Evolutionary conservation across 495 filamentous ascomycete species (phyloP).

Genomic region (Hypomontagnella monticulosa): DNA sequence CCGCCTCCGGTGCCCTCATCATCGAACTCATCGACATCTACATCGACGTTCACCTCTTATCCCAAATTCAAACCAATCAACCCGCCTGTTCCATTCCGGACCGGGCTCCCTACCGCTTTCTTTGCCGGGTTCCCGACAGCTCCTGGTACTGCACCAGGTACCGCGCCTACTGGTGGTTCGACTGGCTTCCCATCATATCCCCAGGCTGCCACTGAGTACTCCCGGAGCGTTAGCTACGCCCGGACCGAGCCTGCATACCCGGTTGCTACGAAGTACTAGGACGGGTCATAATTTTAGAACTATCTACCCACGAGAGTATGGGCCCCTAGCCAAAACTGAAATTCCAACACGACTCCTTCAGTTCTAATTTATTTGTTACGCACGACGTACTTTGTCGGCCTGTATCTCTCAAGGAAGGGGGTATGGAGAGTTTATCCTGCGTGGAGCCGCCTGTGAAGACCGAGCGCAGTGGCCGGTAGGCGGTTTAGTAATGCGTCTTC

Average conservation of each 20-base stretch:
- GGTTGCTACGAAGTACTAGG: constrained; percentile 5
- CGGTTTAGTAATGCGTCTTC: constrained; percentile 14
- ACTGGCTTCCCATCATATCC: background rate
- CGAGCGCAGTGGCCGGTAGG: background rate
- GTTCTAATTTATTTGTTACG: constrained; percentile 8
- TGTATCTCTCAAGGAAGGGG: constrained; percentile 7
- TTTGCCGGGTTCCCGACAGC: constrained; percentile 2
- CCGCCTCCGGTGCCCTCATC: background rate
- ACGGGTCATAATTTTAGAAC: background rate
- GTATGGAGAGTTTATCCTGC: background rate
- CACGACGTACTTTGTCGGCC: background rate
- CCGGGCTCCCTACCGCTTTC: too few species aligned
- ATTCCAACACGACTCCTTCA: background rate
- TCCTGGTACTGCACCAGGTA: constrained; percentile 2
- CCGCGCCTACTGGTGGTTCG: constrained; percentile 3
- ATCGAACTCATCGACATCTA: background rate
- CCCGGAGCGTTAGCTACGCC: constrained; percentile 17
- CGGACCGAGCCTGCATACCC: constrained; percentile 5
- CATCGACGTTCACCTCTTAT: background rate
- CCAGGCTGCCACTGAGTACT: constrained; percentile 1
- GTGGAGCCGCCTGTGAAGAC: constrained; percentile 1
- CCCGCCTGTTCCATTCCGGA: background rate
- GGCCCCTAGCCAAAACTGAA: background rate
- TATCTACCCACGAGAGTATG: background rate
- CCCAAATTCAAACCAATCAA: background rate